Base-by-base conservation (phyloP, 495 filamentous ascomycete genomes). In the Tuber calosporum region DNA sequence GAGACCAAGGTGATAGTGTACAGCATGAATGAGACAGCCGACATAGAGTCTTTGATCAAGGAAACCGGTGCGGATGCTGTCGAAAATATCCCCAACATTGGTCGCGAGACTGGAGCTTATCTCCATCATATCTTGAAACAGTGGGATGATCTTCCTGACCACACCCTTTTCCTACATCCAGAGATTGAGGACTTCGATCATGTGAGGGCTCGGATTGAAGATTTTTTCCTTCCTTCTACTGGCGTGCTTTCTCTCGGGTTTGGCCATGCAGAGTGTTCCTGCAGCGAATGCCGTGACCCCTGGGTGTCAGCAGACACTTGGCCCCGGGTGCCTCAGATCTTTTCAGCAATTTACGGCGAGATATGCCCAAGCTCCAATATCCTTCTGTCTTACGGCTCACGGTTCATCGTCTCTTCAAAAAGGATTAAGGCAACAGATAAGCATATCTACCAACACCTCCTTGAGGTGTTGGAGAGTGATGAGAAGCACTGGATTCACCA, bases 121-220 rank as follows among this genome's bases (percentile, higher is more conserved):
- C 84, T 86, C 40, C 45, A 77, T 70, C 85, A 86, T 69, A 84
- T 86, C 66, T 68, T 83, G 3, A 72, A 76, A n/a, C 73, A 82
- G 48, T 86, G 84, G 82, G 83, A 86, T 66, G 68, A 77, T 13
- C 80, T 86, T 11, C 84, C 85, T 34, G 77, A 79, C 42, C 82
- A 86, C 73, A 86, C 84, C 1, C 72, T 86, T 68, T 86, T 86
- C 76, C 80, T 86, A 30, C 85, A 85, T 79, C 84, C 83, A 11
- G 81, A 83, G 43, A 75, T 83, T 45, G 84, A 86, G 66, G 83
- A 83, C 48, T 76, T 81, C 43, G 68, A 76, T 11, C 79, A 82
- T 43, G 71, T 85, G 9, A 80, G 79, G 11, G 75, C 78, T 3
- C 79, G 84, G 43, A 82, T 86, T 30, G 77, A 79, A 43, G 79